Base-by-base conservation (phyloP, 345 rosid genomes). In the Raphanus raphanistrum region DNA sequence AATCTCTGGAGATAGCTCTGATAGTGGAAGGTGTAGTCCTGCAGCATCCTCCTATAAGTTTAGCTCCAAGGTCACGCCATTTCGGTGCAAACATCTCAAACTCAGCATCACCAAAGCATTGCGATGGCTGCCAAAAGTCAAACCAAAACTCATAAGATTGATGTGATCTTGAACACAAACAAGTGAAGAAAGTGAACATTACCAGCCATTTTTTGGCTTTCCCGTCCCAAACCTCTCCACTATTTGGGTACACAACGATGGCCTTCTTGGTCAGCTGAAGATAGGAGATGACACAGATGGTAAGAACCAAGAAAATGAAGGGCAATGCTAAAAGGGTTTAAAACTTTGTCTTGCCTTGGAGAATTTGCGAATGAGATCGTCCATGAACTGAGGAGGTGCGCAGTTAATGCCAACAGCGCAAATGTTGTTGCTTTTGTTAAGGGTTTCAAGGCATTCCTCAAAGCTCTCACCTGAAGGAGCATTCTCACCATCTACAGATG, bases 181-280 rank as follows among this genome's bases (percentile, higher is more conserved):
- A 76, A 31, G 61, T 13, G 13, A 54, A 54, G 60, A 64, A 28
- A 31, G 26, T 41, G 8, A 83, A 92, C 81, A 5, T 36, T 75
- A 94, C 98, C 97, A 89, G 88, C 97, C 97, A 94, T 77, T 82
- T 89, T 76, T 92, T 94, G 1, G 90, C 91, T 80, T 80, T 86
- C 41, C 97, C 97, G 76, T 94, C 97, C 96, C 92, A 92, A 29
- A 89, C 87, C 81, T 90, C 97, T 5, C 98, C 98, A 3, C 98
- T 94, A 63, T 94, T 94, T 0, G 98, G 97, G 83, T 94, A 94
- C 54, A 92, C 92, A 48, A 83, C 88, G 38, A 94, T 86, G 6
- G 90, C 79, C 75, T 92, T 94, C 25, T 72, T 76, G 4, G 93
- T 94, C 72, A 85, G 78, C 98, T 94, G 92, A 21, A 82, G 13